Evolutionary conservation across 2,329 filamentous ascomycete species (phyloP).

Genomic region (Aureobasidium sp.): DNA sequence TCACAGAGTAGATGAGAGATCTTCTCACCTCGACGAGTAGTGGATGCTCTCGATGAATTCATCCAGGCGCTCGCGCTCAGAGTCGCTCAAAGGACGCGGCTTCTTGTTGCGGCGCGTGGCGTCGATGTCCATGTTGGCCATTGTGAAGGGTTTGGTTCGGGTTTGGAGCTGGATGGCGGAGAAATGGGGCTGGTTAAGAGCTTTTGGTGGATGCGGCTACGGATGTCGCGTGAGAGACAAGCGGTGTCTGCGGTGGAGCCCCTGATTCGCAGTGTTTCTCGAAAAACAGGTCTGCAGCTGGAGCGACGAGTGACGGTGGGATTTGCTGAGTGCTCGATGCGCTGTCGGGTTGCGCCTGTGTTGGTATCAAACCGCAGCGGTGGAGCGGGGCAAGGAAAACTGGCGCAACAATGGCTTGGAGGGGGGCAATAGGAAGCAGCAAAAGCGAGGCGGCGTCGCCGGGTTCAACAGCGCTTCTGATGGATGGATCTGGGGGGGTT

Average conservation of each 20-base stretch:
- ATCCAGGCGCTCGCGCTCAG: slow-evolving; percentile 73
- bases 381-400: background rate
- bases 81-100: slow-evolving; percentile 69
- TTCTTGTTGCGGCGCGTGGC: slow-evolving; percentile 75
- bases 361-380: background rate
- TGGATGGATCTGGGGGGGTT: background rate
- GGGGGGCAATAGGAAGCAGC: background rate
- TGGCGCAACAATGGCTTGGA: slow-evolving; percentile 2
- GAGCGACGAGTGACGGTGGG: background rate
- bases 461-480: background rate
- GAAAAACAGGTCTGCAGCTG: background rate
- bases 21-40: slow-evolving; percentile 75
- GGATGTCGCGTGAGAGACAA: slow-evolving; percentile 3
- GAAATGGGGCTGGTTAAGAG: background rate
- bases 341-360: slow-evolving; percentile 2
- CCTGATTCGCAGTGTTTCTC: slow-evolving; percentile 7
- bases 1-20: background rate
- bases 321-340: background rate
- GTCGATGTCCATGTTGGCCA: slow-evolving; percentile 56
- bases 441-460: background rate
- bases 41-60: slow-evolving; percentile 92
- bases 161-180: background rate
- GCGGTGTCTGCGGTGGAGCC: slow-evolving; percentile 1
- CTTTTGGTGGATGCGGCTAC: background rate
- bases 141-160: background rate